These are phyloP conservation scores for Davidsoniella australis DNA, from an alignment of 2,329 filamentous ascomycete species.

Conservation along the genomic window DNA sequence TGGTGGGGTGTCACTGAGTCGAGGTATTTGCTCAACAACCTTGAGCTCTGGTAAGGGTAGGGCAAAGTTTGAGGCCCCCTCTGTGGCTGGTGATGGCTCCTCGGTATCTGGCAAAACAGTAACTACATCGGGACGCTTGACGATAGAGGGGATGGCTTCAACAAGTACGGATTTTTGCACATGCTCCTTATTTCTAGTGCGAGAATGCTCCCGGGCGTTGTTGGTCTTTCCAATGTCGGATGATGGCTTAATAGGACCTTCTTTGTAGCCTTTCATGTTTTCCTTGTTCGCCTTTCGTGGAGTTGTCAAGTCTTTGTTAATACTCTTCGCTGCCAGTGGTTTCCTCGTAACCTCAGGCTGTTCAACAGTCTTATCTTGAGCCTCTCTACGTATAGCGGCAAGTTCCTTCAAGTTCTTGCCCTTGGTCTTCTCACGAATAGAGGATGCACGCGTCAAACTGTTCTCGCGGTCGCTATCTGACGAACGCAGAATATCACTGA, in stretches of 20 bases:
- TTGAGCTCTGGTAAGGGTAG: slow-evolving; percentile 31
- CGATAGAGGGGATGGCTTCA: background rate
- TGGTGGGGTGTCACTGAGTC: slow-evolving; percentile 38
- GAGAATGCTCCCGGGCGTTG: background rate
- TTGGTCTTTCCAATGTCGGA: background rate
- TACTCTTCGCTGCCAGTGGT: slow-evolving; percentile 39
- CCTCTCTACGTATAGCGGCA: slow-evolving; percentile 25
- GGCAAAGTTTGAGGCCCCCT: slow-evolving; percentile 22
- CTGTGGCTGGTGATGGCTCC: slow-evolving; percentile 15
- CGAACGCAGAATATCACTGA: background rate
- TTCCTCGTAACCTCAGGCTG: slow-evolving; percentile 22
- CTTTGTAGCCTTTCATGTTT: slow-evolving; percentile 2
- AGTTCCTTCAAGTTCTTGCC: slow-evolving; percentile 31
- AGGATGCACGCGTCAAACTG: slow-evolving; percentile 4
- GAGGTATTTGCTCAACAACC: slow-evolving; percentile 19
- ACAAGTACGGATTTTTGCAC: slow-evolving; percentile 1
- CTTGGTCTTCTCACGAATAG: slow-evolving; percentile 18
- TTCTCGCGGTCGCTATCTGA: slow-evolving; percentile 7
- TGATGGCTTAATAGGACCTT: background rate
- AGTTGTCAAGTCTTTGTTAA: slow-evolving; percentile 36
- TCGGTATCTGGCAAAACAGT: slow-evolving; percentile 15
- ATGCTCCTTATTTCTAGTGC: background rate
- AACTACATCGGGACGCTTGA: slow-evolving; percentile 8
- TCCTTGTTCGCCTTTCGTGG: slow-evolving; percentile 1
- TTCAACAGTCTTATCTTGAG: slow-evolving; percentile 17